A percentile compares a stretch with the other conserved stretches of the same genome.
Conservation (phyloP, 2,329 filamentous ascomycete species). For the Phialophora chinensis region DNA sequence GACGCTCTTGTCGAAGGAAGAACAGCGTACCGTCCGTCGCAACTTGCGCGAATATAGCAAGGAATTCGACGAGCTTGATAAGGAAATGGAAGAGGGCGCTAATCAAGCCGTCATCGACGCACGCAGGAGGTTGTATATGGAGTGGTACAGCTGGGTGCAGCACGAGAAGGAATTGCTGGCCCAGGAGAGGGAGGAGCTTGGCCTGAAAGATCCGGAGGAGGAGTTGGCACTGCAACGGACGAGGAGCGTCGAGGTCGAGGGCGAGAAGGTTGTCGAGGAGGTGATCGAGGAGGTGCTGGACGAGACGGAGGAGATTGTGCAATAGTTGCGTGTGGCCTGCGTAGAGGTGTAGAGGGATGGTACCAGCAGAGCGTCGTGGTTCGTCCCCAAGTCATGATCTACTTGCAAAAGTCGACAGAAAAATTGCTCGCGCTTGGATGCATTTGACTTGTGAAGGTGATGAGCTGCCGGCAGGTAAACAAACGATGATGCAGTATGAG, state of each 20-base stretch:
- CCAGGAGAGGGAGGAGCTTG: slow-evolving; percentile 72
- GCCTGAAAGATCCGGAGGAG: slow-evolving; percentile 70
- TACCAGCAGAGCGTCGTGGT: background rate
- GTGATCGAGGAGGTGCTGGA: slow-evolving; percentile 82
- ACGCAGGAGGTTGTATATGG: slow-evolving; percentile 78
- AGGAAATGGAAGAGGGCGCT: slow-evolving; percentile 88
- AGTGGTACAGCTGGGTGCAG: slow-evolving; percentile 87
- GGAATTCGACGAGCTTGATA: slow-evolving; percentile 93
- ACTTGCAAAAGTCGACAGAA: background rate
- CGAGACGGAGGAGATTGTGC: slow-evolving; percentile 79
- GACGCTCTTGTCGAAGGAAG: slow-evolving; percentile 91
- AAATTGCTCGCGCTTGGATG: background rate
- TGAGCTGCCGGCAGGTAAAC: background rate
- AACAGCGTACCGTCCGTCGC: slow-evolving; percentile 97
- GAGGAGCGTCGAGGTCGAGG: slow-evolving; percentile 58
- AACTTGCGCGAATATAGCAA: slow-evolving; percentile 97
- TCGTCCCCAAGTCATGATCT: background rate
- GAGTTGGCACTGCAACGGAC: slow-evolving; percentile 56
- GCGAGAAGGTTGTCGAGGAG: slow-evolving; percentile 80
- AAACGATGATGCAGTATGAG: background rate
- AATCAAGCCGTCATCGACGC: slow-evolving; percentile 93
- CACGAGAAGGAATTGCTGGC: slow-evolving; percentile 72
- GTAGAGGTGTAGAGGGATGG: background rate
- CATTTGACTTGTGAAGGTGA: background rate
- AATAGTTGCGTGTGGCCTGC: slow-evolving; percentile 9